Percentiles rank a stretch among this genome's conserved stretches.
Conservation (phyloP, 495 filamentous ascomycete species). For the Alectoria sarmentosa region DNA sequence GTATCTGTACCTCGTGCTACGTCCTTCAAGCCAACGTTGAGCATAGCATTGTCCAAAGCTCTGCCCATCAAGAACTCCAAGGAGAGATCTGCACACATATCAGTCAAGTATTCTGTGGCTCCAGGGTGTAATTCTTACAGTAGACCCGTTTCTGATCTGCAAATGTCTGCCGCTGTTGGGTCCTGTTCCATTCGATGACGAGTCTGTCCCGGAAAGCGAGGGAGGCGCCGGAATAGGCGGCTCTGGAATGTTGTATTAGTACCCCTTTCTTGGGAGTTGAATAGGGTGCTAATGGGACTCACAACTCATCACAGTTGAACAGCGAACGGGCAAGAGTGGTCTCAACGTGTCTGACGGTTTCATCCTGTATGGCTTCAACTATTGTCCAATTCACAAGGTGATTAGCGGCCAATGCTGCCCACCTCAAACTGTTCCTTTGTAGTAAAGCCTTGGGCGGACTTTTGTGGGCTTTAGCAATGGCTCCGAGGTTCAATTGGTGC, state of each 20-base stretch:
- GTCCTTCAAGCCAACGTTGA: slow-evolving; percentile 86
- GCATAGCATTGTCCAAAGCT: slow-evolving; percentile 95
- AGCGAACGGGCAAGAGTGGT: slow-evolving; percentile 92
- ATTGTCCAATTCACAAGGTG: neutral
- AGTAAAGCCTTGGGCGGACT: slow-evolving; percentile 63
- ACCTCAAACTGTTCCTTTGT: slow-evolving; percentile 69
- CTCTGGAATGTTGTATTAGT: slow-evolving; percentile 38
- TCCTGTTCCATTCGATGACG: slow-evolving; percentile 94
- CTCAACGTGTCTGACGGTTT: slow-evolving; percentile 89
- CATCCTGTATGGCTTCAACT: slow-evolving; percentile 43
- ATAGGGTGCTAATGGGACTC: slow-evolving; percentile 9
- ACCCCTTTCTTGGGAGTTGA: neutral
- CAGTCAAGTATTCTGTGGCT: slow-evolving; percentile 9
- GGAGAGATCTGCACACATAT: slow-evolving; percentile 56
- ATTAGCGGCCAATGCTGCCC: slow-evolving; percentile 17
- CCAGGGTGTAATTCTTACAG: slow-evolving; percentile 41
- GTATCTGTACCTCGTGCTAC: slow-evolving; percentile 57
- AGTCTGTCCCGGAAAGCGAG: slow-evolving; percentile 89
- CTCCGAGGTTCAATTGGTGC: slow-evolving; percentile 6
- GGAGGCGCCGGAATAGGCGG: slow-evolving; percentile 83
- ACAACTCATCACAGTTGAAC: slow-evolving; percentile 94
- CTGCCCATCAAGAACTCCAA: slow-evolving; percentile 97
- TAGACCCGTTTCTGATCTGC: slow-evolving; percentile 88
- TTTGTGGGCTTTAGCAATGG: slow-evolving; percentile 17
- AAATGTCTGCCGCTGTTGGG: slow-evolving; percentile 91